Evolutionary conservation across 441 rosid genomes (phyloP).

Genomic region (Populus hybrid): DNA sequence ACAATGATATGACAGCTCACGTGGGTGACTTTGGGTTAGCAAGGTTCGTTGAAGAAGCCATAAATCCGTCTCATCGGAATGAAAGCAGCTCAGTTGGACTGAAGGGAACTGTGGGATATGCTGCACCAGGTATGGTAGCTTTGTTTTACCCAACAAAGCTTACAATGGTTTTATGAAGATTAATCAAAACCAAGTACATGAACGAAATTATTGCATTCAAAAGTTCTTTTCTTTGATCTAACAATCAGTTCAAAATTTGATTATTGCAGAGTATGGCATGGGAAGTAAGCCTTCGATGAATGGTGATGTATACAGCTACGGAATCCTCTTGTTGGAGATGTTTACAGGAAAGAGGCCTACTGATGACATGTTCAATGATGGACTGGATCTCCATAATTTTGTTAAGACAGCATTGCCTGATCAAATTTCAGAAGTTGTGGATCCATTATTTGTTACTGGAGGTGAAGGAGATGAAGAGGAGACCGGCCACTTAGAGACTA

Average conservation of each 20-base stretch:
- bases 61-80: too few species aligned
- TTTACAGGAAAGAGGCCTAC: not conserved
- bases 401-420: not conserved
- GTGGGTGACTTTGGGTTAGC: slow-evolving; percentile 14
- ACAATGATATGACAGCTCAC: slow-evolving; percentile 5
- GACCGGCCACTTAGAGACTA: too few species aligned
- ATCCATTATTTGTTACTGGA: not conserved
- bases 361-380: not conserved
- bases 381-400: not conserved
- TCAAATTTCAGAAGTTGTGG: not conserved
- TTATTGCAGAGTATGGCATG: slow-evolving; percentile 6
- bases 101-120: slow-evolving; percentile 8
- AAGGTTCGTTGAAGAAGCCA: not conserved
- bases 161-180: too few species aligned
- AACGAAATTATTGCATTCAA: too few species aligned
- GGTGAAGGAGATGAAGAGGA: too few species aligned
- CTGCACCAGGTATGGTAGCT: slow-evolving; percentile 2
- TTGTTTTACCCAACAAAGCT: too few species aligned
- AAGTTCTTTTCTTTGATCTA: too few species aligned
- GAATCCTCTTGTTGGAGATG: slow-evolving; percentile 6
- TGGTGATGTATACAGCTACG: slow-evolving; percentile 13
- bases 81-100: not conserved
- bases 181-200: too few species aligned
- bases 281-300: slow-evolving; percentile 7
- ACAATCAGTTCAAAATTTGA: too few species aligned